Conservation (phyloP, 139 green algal genomes). For the Haematococcus lacustris region DNA sequence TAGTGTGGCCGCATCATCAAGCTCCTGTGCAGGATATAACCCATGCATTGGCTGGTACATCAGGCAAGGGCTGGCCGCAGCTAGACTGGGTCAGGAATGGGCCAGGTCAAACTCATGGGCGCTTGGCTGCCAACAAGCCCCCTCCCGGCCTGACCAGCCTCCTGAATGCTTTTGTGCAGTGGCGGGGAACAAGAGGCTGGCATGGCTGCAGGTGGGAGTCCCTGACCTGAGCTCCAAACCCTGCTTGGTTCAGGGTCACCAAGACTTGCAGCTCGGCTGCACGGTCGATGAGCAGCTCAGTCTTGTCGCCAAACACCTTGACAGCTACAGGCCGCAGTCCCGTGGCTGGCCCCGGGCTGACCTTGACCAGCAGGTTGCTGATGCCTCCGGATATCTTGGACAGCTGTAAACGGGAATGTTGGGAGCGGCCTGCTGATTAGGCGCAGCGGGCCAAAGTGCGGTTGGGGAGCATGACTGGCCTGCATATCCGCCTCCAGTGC, state of each 20-base stretch:
- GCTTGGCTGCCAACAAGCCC: too few species aligned
- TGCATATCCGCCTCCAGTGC: neutral
- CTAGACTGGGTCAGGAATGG: too few species aligned
- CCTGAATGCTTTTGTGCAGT: too few species aligned
- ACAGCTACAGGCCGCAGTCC: constrained; percentile 51
- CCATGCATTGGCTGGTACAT: too few species aligned
- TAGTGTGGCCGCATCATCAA: too few species aligned
- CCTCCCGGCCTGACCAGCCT: too few species aligned
- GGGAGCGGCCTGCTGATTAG: neutral
- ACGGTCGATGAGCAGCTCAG: constrained; percentile 79
- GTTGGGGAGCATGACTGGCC: neutral
- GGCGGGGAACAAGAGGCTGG: too few species aligned
- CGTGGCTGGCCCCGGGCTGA: constrained; percentile 14
- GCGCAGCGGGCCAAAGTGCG: neutral
- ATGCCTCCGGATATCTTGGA: constrained; percentile 75
- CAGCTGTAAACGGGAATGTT: constrained; percentile 33
- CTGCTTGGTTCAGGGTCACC: constrained; percentile 45
- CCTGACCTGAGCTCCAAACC: constrained; percentile 72
- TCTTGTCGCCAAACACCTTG: constrained; percentile 86
- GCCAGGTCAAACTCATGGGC: too few species aligned
- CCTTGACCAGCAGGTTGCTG: constrained; percentile 75
- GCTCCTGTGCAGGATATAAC: too few species aligned
- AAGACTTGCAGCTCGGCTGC: constrained; percentile 51
- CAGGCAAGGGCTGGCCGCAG: too few species aligned
- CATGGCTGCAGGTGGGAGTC: too few species aligned